Conservation (phyloP, 371 early-diverging fungal genomes). For the Mortierella sp. region DNA sequence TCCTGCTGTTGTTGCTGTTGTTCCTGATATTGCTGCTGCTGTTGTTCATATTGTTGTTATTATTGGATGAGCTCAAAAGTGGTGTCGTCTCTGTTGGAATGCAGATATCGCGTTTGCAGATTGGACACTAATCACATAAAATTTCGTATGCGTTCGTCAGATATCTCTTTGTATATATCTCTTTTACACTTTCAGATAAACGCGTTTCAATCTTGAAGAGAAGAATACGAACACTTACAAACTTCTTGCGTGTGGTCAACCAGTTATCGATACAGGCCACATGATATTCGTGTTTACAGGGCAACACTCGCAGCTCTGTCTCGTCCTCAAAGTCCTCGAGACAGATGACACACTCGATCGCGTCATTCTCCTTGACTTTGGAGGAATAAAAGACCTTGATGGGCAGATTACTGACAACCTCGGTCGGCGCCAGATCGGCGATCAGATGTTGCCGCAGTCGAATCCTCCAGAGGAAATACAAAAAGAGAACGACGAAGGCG, state of each 20-base stretch:
- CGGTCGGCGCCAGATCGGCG: slow-evolving; percentile 74
- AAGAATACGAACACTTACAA: slow-evolving; percentile 64
- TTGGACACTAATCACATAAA: slow-evolving; percentile 68
- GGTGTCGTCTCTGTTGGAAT: slow-evolving; percentile 49
- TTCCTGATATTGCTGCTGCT: background rate
- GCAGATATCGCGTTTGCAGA: slow-evolving; percentile 77
- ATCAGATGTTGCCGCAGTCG: slow-evolving; percentile 69
- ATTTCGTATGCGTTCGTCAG: background rate
- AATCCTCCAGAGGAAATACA: slow-evolving; percentile 76
- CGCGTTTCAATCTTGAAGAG: too few relatives aligned
- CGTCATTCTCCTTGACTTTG: slow-evolving; percentile 70
- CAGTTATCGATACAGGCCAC: slow-evolving; percentile 90
- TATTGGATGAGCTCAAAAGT: slow-evolving; percentile 10
- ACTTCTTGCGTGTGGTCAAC: slow-evolving; percentile 81
- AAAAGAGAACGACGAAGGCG: slow-evolving; percentile 75
- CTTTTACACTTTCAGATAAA: too few relatives aligned
- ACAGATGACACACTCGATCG: slow-evolving; percentile 93
- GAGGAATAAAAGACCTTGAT: slow-evolving; percentile 68
- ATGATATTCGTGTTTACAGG: slow-evolving; percentile 94
- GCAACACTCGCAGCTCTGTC: slow-evolving; percentile 81
- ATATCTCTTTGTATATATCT: background rate
- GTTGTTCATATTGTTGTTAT: background rate
- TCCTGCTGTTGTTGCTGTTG: too few relatives aligned
- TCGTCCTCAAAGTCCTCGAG: slow-evolving; percentile 86
- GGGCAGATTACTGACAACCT: slow-evolving; percentile 72